A percentile compares a stretch with the other conserved stretches of the same genome.
Conservation (phyloP, 495 filamentous ascomycete genomes). For the Aspergillus avenaceus region DNA sequence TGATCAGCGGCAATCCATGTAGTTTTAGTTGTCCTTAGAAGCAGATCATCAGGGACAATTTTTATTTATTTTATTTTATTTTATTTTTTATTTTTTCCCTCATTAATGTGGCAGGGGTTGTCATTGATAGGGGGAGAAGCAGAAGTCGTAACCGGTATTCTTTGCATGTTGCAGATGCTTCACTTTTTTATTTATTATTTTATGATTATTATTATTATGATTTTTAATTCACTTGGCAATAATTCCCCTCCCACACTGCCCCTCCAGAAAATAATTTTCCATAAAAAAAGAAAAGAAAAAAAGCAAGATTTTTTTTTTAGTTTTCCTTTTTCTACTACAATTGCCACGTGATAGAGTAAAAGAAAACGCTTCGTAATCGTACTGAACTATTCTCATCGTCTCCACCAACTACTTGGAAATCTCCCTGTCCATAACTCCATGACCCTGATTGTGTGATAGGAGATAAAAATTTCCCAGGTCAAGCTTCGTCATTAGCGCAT, state of each 20-base stretch:
- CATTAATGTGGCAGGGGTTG: constrained; percentile 2
- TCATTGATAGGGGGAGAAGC: neutral
- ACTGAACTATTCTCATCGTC: neutral
- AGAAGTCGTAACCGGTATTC: constrained; percentile 7
- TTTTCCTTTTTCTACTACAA: neutral
- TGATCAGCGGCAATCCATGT: neutral
- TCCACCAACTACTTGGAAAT: neutral
- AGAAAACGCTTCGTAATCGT: constrained; percentile 4
- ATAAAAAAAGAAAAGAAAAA: too few species aligned
- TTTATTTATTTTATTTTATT: too few species aligned
- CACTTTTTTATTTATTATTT: neutral
- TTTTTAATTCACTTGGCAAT: too few species aligned
- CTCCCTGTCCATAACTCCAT: constrained; percentile 3
- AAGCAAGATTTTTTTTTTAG: neutral
- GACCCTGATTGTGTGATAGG: constrained; percentile 3
- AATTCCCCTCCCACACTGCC: neutral
- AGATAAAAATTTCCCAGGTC: neutral
- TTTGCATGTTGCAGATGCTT: neutral
- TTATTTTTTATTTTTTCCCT: too few species aligned
- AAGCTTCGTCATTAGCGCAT: neutral
- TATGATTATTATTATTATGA: too few species aligned
- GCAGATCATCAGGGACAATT: constrained; percentile 9
- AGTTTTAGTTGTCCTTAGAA: neutral
- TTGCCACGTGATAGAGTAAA: constrained; percentile 2
- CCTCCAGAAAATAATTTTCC: too few species aligned